Base-by-base conservation (phyloP, 2,329 filamentous ascomycete genomes). In the Podosphaera xanthii region DNA sequence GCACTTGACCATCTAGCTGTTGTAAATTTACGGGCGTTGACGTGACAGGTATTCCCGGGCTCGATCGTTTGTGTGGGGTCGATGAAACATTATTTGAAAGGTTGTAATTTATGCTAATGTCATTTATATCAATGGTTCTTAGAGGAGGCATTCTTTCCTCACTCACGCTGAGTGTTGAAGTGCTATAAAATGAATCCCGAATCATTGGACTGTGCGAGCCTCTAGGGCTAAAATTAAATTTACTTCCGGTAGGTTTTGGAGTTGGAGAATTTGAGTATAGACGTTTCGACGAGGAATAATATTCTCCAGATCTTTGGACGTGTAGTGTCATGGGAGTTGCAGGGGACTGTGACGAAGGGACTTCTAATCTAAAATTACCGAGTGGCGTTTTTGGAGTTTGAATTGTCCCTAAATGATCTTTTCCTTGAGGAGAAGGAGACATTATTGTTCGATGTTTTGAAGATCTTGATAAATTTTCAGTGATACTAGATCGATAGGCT, bases 341-440 rank as follows among this genome's bases (percentile, higher is more conserved):
- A 44, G 68, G 68, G n/a, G 68, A 69, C 59, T 69, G 64, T 33
- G 68, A 69, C 6, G 68, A 68, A 30, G 68, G 68, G 9, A 69
- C 67, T 48, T 69, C 68, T 2, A 53, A 58, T 31, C 59, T 38
- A 33, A 62, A 30, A 6, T 35, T 61, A n/a, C 61, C 58, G 9
- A 55, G 61, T 30, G 68, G 68, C 34, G 68, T 69, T 58, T 62
- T 62, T 34, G 65, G 66, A 31, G 63, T 64, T 14, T 57, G 59
- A 64, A 67, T 65, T 9, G 58, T 52, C 14, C 48, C 22, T 6
- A 61, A 38, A 33, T 52, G 22, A 34, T 10, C 34, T 42, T 36
- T 42, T 50, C 46, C 35, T 54, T n/a, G 34, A 35, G 10, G 36
- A 54, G 30, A 42, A 31, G 35, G 58, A 57, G 54, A 61, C 33